These are phyloP conservation scores for Penicillium cataractarum DNA, from an alignment of 495 filamentous ascomycete species.

Conservation along the genomic window DNA sequence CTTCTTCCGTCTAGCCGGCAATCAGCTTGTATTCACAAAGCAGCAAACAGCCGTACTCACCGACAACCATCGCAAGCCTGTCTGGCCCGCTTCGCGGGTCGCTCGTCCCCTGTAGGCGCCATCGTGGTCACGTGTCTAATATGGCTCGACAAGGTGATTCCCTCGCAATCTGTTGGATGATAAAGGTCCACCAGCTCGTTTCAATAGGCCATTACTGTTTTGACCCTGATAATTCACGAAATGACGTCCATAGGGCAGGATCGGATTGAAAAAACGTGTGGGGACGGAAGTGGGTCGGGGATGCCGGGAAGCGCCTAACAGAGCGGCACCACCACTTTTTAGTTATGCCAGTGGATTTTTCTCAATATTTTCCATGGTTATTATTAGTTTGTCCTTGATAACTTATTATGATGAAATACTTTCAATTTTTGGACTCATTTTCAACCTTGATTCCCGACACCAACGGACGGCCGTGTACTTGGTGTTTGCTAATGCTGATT, in stretches of 20 bases:
- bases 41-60: background rate
- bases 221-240: background rate
- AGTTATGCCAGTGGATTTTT: too few species aligned
- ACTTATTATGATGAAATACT: too few species aligned
- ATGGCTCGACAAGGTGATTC: background rate
- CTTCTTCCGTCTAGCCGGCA: slow-evolving; percentile 43
- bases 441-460: too few species aligned
- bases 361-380: too few species aligned
- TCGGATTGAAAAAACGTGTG: background rate
- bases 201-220: background rate
- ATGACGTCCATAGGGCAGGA: slow-evolving; percentile 2
- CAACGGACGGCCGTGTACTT: too few species aligned
- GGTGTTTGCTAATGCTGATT: too few species aligned
- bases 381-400: too few species aligned
- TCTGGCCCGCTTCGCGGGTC: background rate
- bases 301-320: background rate
- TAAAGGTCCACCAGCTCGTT: background rate
- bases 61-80: slow-evolving; percentile 1
- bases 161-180: background rate
- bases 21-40: background rate
- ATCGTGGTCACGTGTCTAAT: background rate
- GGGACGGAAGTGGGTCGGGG: slow-evolving; percentile 1
- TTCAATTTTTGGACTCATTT: too few species aligned
- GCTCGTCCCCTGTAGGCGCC: background rate
- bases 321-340: background rate